Base-by-base conservation (phyloP, 441 rosid species). In the Populus trichocarpa region DNA sequence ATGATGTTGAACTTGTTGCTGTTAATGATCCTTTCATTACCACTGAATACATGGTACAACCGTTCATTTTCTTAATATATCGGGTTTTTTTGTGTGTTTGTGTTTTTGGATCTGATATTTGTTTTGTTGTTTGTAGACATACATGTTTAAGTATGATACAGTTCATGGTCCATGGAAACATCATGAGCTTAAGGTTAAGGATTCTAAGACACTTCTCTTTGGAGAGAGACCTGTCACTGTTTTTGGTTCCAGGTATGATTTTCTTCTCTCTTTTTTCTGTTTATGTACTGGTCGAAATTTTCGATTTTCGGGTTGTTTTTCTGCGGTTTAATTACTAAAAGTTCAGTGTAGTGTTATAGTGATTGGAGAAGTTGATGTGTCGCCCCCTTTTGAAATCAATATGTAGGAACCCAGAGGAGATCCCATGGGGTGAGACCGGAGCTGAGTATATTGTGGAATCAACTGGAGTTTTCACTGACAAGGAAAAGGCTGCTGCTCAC, bases 401-500 rank as follows among this genome's bases (percentile, higher is more conserved):
- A 1, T 40, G 50, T 50, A 91, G 93, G 78, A 92, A 92, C 86
- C 96, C 94, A 5, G 93, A 90, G 81, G 96, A 92, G 74, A 92
- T 90, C 75, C 96, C 96, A 68, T 92, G 94, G 94, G 88, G 75
- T 26, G 84, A 87, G 84, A 81, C 92, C 8, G 94, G 96, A 61
- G 94, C 96, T 8, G 93, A 90, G 40, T 90, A 33, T 73, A 33
- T 92, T 30, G 91, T 92, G 30, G 94, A 92, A 77, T 90, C 96
- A 42, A 92, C 96, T 61, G 94, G 94, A 50, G 94, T 92, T 66
- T 92, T 92, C 83, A 92, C 94, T 38, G 96, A 92, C 77, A 92
- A 89, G 87, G 94, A 92, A 12, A 92, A 92, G 81, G 96, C 94
- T 35, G 88, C 94, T 79, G 94, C 96, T 71, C 96, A 92, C 80